phyloP scores from a whole-genome alignment of 1,284 basidiomycete genomes.

The Trichosporon sp. region DNA sequence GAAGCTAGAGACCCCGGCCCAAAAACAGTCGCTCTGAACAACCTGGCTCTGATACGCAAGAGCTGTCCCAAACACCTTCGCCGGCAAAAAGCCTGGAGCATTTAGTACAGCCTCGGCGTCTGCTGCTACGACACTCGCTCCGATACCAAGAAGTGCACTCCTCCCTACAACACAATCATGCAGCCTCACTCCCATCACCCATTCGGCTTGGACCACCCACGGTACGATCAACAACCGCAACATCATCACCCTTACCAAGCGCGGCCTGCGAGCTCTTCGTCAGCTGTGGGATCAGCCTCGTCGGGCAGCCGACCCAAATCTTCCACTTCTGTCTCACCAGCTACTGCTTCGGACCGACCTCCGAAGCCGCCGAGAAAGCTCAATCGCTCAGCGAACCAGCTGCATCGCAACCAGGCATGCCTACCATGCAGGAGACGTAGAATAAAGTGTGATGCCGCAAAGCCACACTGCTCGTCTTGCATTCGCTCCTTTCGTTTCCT shows the following conservation, averaged over 20 bases:
- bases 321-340: background rate
- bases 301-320: background rate
- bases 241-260: constrained; percentile 3
- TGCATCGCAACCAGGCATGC: constrained; percentile 23
- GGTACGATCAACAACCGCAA: background rate
- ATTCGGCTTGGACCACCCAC: background rate
- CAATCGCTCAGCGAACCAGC: constrained; percentile 22
- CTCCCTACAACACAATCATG: background rate
- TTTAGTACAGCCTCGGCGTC: too few species aligned
- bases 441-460: constrained; percentile 22
- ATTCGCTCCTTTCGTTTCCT: constrained; percentile 19
- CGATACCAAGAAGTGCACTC: background rate
- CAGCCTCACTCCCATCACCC: background rate
- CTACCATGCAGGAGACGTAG: constrained; percentile 20
- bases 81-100: too few species aligned
- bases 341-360: background rate
- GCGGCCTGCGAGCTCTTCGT: background rate
- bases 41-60: too few species aligned
- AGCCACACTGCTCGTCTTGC: constrained; percentile 20
- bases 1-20: too few species aligned
- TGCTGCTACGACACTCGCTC: too few species aligned
- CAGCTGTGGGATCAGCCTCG: background rate
- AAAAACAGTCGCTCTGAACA: too few species aligned
- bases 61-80: too few species aligned
- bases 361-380: constrained; percentile 18